Percentiles rank a stretch among this genome's conserved stretches.
phyloP scores from a whole-genome alignment of 2,329 filamentous ascomycete species.

The Trichophyton schoenleinii region DNA sequence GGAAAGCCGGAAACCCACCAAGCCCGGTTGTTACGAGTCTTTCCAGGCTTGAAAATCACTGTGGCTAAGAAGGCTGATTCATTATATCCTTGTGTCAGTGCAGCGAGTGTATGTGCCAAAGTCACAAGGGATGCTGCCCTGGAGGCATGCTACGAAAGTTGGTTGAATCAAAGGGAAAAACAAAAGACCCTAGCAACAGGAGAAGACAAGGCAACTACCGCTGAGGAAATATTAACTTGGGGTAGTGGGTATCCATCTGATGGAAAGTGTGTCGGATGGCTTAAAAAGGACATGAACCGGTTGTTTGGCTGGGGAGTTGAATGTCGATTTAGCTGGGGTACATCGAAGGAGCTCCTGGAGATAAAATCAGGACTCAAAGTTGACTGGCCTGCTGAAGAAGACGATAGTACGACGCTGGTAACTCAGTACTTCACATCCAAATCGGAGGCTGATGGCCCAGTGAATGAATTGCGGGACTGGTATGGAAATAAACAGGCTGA shows the following conservation, averaged over 20 bases:
- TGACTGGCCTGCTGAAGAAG: conserved; percentile 70
- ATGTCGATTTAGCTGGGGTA: conserved; percentile 91
- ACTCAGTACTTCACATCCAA: conserved; percentile 59
- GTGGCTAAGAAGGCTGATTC: conserved; percentile 88
- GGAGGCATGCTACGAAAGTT: conserved; percentile 58
- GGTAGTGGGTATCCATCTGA: conserved; percentile 92
- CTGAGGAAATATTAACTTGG: conserved; percentile 46
- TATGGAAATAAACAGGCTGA: conserved; percentile 61
- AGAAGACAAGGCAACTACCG: conserved; percentile 16
- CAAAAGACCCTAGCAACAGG: conserved; percentile 10
- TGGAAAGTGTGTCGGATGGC: conserved; percentile 63
- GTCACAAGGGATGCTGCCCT: conserved; percentile 86
- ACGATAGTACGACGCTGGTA: conserved; percentile 51
- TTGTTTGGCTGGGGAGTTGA: conserved; percentile 92
- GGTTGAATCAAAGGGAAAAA: conserved; percentile 28
- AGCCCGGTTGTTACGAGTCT: conserved; percentile 67
- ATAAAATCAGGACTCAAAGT: conserved; percentile 57
- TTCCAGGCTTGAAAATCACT: conserved; percentile 62
- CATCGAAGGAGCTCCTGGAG: conserved; percentile 85
- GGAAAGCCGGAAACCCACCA: conserved; percentile 75
- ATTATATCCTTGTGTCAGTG: conserved; percentile 82
- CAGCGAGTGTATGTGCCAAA: conserved; percentile 88
- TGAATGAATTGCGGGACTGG: conserved; percentile 67
- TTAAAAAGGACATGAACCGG: conserved; percentile 77
- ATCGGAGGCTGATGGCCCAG: conserved; percentile 33